Conservation (phyloP, 2,329 filamentous ascomycete species). For the Xylaria sp. region DNA sequence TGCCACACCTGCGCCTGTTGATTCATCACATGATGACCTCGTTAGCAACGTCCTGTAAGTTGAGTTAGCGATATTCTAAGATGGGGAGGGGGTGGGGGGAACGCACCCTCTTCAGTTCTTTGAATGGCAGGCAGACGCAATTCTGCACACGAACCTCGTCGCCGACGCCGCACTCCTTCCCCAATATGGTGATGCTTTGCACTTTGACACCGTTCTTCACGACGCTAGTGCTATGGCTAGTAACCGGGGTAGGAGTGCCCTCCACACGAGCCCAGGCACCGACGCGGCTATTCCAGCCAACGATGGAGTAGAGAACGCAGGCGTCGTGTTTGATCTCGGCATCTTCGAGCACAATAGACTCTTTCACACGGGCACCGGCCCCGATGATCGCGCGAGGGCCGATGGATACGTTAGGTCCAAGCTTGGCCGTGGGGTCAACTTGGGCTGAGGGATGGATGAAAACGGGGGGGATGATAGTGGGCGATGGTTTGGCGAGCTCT, state of each 20-base stretch:
- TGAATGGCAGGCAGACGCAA: conserved; percentile 95
- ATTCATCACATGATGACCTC: conserved; percentile 84
- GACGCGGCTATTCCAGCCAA: conserved; percentile 94
- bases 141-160: conserved; percentile 97
- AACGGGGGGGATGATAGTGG: conserved; percentile 88
- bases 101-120: conserved; percentile 94
- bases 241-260: conserved; percentile 85
- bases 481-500: conserved; percentile 82
- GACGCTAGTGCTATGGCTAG: conserved; percentile 90
- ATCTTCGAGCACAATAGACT: conserved; percentile 94
- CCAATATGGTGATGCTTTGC: conserved; percentile 95
- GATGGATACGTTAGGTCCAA: conserved; percentile 95
- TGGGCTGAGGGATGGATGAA: conserved; percentile 92
- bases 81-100: neutral
- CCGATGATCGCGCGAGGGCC: conserved; percentile 87
- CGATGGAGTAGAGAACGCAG: conserved; percentile 92
- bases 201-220: conserved; percentile 99
- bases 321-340: conserved; percentile 96
- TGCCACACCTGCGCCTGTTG: neutral
- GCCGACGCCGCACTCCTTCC: conserved; percentile 92
- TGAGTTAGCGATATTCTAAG: conserved; percentile 34
- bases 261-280: conserved; percentile 99
- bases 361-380: conserved; percentile 89
- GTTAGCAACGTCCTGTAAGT: conserved; percentile 76
- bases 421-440: conserved; percentile 92